Base-by-base conservation (phyloP, 2,329 filamentous ascomycete genomes). In the Diaporthe citriasiana region DNA sequence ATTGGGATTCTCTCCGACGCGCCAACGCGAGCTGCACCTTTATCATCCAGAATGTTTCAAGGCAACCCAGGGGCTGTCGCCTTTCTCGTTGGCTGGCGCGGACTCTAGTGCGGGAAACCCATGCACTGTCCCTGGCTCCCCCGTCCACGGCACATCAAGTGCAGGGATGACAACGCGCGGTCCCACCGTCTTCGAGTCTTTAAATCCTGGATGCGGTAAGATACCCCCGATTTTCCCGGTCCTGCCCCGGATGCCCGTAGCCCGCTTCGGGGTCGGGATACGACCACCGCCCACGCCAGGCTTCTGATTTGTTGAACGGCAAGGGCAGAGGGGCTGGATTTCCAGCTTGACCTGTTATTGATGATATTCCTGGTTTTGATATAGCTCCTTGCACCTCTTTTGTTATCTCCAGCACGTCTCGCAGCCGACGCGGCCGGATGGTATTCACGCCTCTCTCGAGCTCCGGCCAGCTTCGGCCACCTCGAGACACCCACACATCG, bases 1-100 rank as follows among this genome's bases (percentile, higher is more conserved):
- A 66, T 66, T 50, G 50, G 30, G 60, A 66, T 66, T 66, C 51
- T 66, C 60, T 66, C 60, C 60, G 60, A 66, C 60, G 60, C 60
- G 60, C 27, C 45, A 51, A 51, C 30, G 42, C 22, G 45, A 66
- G 6, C 22, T 51, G 60, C n/a, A 47, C 59, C 60, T 66, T 35
- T 50, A 33, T 66, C 35, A 35, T 50, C 45, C 42, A 66, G 4
- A 66, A 38, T 40, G 60, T 66, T 66, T 66, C 60, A 66, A 15
- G 17, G 30, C 45, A 25, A 51, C 60, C 51, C n/a, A n/a, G 38
- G 60, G 42, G 40, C 42, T 38, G 42, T 25, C 30, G 51, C 60
- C 42, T n/a, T 50, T 35, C 45, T 22, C 27, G 59, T 65, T 66
- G 60, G 60, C 59, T 66, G 60, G 42, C 59, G 27, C 42, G 17